Base-by-base conservation (phyloP, 164 flowering plant species). In the Cinnamomum chago region DNA sequence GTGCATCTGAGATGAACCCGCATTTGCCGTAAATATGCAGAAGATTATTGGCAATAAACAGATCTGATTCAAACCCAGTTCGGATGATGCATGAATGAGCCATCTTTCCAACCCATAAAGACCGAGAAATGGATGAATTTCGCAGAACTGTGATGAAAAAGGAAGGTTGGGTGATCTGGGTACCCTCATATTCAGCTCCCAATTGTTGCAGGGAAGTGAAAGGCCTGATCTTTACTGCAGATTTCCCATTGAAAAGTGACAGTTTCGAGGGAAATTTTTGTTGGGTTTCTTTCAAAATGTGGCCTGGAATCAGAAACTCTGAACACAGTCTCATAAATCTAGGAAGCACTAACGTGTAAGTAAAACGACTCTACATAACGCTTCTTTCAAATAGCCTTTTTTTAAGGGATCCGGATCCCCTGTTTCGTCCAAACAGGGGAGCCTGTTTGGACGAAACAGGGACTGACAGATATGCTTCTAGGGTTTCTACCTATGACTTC, bases 71-170 rank as follows among this genome's bases (percentile, higher is more conserved):
- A 51, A 69, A 58, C 60, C 77, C 79, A 65, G 72, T 66, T 71
- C 80, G 75, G 11, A 76, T 52, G 52, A 78, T 70, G 67, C 72
- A 65, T 5, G 81, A 12, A 65, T 81, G 83, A 62, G 68, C 79
- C 33, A 71, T 71, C 67, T 78, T 58, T 27, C 70, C 72, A 0
- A 71, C 58, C 67, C 52, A 67, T 22, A 73, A 68, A 11, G 74
- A 76, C 9, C 68, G 70, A 65, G 70, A 70, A 65, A n/a, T 28
- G 1, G 68, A 52, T 3, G 77, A 76, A 73, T 66, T 76, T 28
- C 77, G 83, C 62, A 81, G 68, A 50, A 78, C 58, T 30, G 83
- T 72, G 50, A 70, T 65, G 60, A 77, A 35, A 58, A 58, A 30
- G 30, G 6, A 18, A 58, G 71, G 52, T 24, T 58, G 55, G 52